Percentiles rank a stretch among this genome's conserved stretches.
Conservation (phyloP, 2,329 filamentous ascomycete genomes). For the Chlorencoelia australis region DNA sequence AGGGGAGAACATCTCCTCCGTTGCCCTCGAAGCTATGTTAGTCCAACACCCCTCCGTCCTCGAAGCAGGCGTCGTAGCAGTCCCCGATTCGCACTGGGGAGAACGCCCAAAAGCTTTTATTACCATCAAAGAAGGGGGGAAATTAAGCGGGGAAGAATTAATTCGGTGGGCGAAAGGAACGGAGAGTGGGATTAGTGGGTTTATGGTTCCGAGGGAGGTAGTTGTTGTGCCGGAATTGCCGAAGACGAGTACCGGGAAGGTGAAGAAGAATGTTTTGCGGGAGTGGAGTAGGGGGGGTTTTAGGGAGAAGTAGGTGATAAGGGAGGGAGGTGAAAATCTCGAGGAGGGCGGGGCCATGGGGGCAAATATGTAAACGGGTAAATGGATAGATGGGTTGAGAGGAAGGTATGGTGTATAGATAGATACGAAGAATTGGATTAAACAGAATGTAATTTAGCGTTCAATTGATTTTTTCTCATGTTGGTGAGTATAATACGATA, state of each 20-base stretch:
- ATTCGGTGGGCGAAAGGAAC: constrained; percentile 79
- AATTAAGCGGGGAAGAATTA: constrained; percentile 55
- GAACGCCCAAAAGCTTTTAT: constrained; percentile 93
- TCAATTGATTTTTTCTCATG: too few species aligned
- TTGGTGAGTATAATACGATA: too few species aligned
- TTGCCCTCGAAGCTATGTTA: constrained; percentile 84
- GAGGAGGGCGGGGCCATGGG: too few species aligned
- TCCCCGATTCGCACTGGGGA: constrained; percentile 85
- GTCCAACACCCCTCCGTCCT: constrained; percentile 80
- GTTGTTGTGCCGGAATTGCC: constrained; percentile 81
- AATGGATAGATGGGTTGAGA: too few species aligned
- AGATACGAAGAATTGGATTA: too few species aligned
- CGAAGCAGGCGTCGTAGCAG: constrained; percentile 82
- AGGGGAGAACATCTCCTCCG: constrained; percentile 92
- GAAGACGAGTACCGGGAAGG: constrained; percentile 95
- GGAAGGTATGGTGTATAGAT: too few species aligned
- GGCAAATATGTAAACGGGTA: too few species aligned
- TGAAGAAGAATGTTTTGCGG: constrained; percentile 86
- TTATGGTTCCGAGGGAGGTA: constrained; percentile 70
- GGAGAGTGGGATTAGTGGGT: constrained; percentile 71
- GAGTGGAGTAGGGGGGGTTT: constrained; percentile 35
- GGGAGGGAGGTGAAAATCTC: not conserved
- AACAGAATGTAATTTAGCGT: too few species aligned
- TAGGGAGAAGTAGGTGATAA: constrained; percentile 12
- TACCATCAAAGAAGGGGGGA: constrained; percentile 62